phyloP scores from a whole-genome alignment of 192 early-diverging fungal species.

The Kickxella alabastrina region DNA sequence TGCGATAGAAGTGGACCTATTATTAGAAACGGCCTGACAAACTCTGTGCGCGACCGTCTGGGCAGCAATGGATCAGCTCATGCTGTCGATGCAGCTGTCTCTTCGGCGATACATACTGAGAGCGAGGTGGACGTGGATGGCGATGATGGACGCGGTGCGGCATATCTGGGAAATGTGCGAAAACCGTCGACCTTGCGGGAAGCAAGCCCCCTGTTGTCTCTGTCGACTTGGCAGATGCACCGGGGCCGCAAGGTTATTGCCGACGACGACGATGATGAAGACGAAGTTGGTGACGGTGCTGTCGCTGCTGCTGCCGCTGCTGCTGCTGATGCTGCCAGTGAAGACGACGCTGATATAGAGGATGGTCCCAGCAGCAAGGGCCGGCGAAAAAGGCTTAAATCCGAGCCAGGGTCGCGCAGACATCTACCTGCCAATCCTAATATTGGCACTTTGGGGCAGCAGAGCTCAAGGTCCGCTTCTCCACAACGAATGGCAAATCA shows the following conservation, averaged over 20 bases:
- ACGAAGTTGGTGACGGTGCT: constrained; percentile 2
- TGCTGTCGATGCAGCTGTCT: constrained; percentile 1
- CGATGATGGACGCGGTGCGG: constrained; percentile 4
- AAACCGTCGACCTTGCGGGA: not conserved
- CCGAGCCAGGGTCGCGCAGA: constrained; percentile 2
- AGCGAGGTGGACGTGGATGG: constrained; percentile 41
- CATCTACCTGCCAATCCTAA: not conserved
- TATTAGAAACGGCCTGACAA: constrained; percentile 20
- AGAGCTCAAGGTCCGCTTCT: not conserved
- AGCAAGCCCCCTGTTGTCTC: constrained; percentile 3
- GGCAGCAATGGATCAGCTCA: not conserved
- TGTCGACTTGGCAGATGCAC: constrained; percentile 9
- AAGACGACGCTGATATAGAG: constrained; percentile 17
- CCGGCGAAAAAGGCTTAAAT: constrained; percentile 3
- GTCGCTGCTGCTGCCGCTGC: not conserved
- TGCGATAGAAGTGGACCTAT: constrained; percentile 18
- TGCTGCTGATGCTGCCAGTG: not conserved
- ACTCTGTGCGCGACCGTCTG: not conserved
- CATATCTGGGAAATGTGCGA: not conserved
- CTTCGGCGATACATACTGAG: constrained; percentile 11
- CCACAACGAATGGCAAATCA: not conserved
- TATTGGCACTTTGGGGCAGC: not conserved
- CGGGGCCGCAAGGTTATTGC: constrained; percentile 31
- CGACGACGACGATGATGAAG: constrained; percentile 34
- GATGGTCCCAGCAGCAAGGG: constrained; percentile 3